A percentile compares a stretch with the other conserved stretches of the same genome.
Conservation (phyloP, 2,329 filamentous ascomycete genomes). For the Hypoxylon rubiginosum region DNA sequence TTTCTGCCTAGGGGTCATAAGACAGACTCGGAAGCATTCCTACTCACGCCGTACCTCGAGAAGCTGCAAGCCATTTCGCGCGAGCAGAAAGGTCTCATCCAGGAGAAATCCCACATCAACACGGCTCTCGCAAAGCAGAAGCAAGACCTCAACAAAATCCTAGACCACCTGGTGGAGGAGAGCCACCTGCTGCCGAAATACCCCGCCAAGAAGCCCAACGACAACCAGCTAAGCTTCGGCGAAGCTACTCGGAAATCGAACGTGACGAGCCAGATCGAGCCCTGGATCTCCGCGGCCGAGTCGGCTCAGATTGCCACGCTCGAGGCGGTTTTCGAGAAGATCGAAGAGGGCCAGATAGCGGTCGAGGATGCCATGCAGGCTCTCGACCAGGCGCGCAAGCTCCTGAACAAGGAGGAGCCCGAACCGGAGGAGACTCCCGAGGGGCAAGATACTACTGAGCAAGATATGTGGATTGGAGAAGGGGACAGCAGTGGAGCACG, state of each 20-base stretch:
- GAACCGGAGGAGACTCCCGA: constrained; percentile 44
- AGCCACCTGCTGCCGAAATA: constrained; percentile 71
- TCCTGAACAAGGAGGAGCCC: constrained; percentile 55
- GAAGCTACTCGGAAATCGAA: constrained; percentile 57
- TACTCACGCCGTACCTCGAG: constrained; percentile 70
- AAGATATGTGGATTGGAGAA: constrained; percentile 37
- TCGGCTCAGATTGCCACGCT: constrained; percentile 71
- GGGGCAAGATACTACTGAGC: constrained; percentile 50
- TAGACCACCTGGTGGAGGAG: constrained; percentile 71
- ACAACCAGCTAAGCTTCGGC: constrained; percentile 58
- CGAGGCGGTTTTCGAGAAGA: constrained; percentile 69
- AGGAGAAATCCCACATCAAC: constrained; percentile 71
- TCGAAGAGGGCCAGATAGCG: constrained; percentile 70
- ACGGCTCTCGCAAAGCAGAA: constrained; percentile 63
- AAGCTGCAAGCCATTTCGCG: constrained; percentile 65
- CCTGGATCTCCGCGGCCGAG: constrained; percentile 72
- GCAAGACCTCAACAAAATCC: constrained; percentile 63
- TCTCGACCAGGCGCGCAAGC: constrained; percentile 63
- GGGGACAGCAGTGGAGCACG: constrained; percentile 37
- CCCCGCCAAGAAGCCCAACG: constrained; percentile 57
- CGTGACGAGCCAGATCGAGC: constrained; percentile 61
- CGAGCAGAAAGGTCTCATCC: constrained; percentile 69
- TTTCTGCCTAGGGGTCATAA: constrained; percentile 6
- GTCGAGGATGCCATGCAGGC: constrained; percentile 66
- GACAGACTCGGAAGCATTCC: constrained; percentile 54